These are phyloP conservation scores for Nigrospora sphaerica DNA, from an alignment of 2,329 filamentous ascomycete species.

Conservation along the genomic window DNA sequence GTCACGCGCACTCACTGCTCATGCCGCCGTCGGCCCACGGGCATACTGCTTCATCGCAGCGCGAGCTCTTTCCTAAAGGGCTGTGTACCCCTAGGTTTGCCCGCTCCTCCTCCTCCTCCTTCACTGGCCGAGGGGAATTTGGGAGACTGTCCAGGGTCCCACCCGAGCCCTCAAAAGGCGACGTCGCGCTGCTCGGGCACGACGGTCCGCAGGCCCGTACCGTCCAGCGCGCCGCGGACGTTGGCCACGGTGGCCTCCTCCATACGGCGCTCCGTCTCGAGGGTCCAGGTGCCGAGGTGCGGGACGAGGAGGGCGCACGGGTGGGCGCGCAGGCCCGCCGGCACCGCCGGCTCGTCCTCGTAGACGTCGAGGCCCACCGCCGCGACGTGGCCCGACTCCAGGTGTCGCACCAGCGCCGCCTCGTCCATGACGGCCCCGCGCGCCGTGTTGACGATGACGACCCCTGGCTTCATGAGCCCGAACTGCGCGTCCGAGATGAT, in stretches of 20 bases:
- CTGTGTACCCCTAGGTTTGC: too few relatives aligned
- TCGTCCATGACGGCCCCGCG: constrained; percentile 80
- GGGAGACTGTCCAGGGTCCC: too few relatives aligned
- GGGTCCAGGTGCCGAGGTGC: constrained; percentile 80
- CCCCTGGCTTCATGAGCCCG: constrained; percentile 67
- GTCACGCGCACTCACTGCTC: too few relatives aligned
- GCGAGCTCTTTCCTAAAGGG: background rate
- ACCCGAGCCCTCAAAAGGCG: background rate
- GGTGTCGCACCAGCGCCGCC: constrained; percentile 65
- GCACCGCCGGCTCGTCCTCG: constrained; percentile 71
- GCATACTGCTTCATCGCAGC: background rate
- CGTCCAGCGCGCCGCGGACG: constrained; percentile 53
- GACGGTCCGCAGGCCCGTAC: constrained; percentile 56
- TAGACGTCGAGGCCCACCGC: constrained; percentile 75
- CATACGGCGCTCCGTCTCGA: constrained; percentile 60
- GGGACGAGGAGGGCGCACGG: constrained; percentile 68
- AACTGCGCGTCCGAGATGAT: constrained; percentile 69
- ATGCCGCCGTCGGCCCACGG: too few relatives aligned
- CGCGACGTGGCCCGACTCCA: constrained; percentile 62
- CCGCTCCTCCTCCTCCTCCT: background rate
- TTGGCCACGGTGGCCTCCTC: constrained; percentile 72
- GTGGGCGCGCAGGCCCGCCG: constrained; percentile 65
- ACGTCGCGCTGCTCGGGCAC: constrained; percentile 61
- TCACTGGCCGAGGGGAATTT: background rate
- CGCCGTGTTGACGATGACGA: constrained; percentile 76